phyloP scores from a whole-genome alignment of 202 grass and related monocot genomes.

The Schoenoplectus tabernaemontani region DNA sequence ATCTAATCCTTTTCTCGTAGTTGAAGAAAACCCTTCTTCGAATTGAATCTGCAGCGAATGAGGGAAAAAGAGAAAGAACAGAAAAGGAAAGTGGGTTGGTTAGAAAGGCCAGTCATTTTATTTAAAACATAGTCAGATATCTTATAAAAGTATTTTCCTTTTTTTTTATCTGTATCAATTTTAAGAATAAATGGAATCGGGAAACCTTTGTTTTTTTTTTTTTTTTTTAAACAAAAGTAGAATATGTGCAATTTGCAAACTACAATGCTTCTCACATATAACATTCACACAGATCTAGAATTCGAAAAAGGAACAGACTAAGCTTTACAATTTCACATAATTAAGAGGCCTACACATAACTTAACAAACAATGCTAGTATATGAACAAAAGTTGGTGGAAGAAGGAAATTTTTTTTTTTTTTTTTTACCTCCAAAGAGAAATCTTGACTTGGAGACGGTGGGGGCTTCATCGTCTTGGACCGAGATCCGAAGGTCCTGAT shows the following conservation, averaged over 20 bases:
- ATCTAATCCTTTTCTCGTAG: slow-evolving; percentile 85
- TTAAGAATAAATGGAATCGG: no score
- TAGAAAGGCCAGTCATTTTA: neutral
- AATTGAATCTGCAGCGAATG: slow-evolving; percentile 49
- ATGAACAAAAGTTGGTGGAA: neutral
- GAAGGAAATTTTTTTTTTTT: no score
- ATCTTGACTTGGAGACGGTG: slow-evolving; percentile 31
- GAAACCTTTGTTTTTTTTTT: no score
- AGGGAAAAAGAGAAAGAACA: neutral
- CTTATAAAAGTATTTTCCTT: no score
- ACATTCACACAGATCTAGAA: neutral
- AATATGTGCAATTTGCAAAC: neutral
- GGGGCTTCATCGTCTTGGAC: slow-evolving; percentile 14
- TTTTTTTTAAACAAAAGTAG: no score
- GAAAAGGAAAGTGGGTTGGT: neutral
- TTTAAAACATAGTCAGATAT: no score
- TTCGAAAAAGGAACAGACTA: no score
- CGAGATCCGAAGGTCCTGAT: slow-evolving; percentile 31
- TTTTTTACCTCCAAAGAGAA: slow-evolving; percentile 71
- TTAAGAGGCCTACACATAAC: no score
- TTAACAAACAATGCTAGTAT: neutral
- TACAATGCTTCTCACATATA: neutral
- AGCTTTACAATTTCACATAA: no score
- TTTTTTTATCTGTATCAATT: no score
- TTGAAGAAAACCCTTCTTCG: slow-evolving; percentile 89